Conservation (phyloP, 225 moss, liverwort and hornwort genomes). For the Climacium dendroides region DNA sequence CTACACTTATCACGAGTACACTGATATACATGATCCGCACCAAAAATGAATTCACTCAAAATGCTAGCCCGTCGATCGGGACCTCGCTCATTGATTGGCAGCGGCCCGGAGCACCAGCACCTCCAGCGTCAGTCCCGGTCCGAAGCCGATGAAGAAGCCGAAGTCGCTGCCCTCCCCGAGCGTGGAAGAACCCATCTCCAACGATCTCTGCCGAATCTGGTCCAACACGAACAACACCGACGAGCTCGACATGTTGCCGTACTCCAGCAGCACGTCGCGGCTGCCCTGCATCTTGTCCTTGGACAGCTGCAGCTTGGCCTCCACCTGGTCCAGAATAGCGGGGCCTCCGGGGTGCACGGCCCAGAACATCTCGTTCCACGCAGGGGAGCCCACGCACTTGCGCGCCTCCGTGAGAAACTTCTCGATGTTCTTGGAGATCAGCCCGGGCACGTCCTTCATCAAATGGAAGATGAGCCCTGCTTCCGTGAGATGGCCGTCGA, state of each 20-base stretch:
- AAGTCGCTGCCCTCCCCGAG: background rate
- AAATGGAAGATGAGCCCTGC: constrained; percentile 34
- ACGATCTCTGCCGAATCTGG: background rate
- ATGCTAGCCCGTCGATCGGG: background rate
- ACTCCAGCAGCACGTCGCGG: background rate
- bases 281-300: background rate
- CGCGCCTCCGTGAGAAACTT: background rate
- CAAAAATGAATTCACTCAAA: background rate
- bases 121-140: background rate
- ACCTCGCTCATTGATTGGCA: background rate
- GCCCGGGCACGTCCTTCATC: constrained; percentile 6
- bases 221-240: background rate
- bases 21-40: background rate
- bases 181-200: background rate
- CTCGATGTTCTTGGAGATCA: background rate
- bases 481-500: constrained; percentile 22
- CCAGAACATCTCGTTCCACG: background rate
- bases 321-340: background rate
- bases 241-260: background rate
- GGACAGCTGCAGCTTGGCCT: background rate
- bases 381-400: background rate
- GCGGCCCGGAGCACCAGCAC: background rate
- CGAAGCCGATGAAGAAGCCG: background rate
- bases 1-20: background rate
- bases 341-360: background rate